Evolutionary conservation across 1,284 basidiomycete genomes (phyloP), one percentile per base, ranked within the genome.

Genomic region (Naganishia cerealis): DNA sequence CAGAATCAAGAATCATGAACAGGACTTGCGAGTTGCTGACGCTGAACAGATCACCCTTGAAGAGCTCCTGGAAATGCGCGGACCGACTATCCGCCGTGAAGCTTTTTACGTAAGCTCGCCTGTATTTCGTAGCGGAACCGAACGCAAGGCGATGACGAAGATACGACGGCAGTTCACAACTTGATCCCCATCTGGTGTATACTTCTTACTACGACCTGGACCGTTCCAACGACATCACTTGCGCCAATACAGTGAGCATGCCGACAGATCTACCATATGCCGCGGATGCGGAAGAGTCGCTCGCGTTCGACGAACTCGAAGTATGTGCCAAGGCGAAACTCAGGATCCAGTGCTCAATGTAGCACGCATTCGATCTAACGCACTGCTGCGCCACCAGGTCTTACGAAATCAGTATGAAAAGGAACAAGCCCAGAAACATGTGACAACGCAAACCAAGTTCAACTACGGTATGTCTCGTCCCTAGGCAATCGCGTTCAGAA

Each of bases 361-460:
- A 40, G 6, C 54, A 40, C 33, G 54, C 54, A 58, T 29, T 6
- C 24, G 39, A 24, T 2, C 54, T 66, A 9, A 67, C 52, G 15
- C 33, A 29, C 26, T 24, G 21, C 29, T 18, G 24, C 12, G 29
- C n/a, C 67, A 50, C 13, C 73, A 94, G 91, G 91, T 94, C 10
- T 83, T 97, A 54, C 84, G 88, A 67, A 77, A 86, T 68, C 94
- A 97, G 78, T 95, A 95, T 81, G 87, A 92, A 84, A 91, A 88
- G 79, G 94, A 98, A 79, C 83, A 88, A 36, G 82, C 86, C 2
- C 87, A 92, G 72, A 87, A 88, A 48, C 93, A 97, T 79, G 86
- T 96, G 67, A 93, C 92, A 3, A 87, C 90, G 2, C 96, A 99
- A 83, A 95, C 93, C 63, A 96, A 94, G 81, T 99, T 99, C 84